Base-by-base conservation (phyloP, 2,329 filamentous ascomycete genomes). In the Aspergillus pseudoglaucus region DNA sequence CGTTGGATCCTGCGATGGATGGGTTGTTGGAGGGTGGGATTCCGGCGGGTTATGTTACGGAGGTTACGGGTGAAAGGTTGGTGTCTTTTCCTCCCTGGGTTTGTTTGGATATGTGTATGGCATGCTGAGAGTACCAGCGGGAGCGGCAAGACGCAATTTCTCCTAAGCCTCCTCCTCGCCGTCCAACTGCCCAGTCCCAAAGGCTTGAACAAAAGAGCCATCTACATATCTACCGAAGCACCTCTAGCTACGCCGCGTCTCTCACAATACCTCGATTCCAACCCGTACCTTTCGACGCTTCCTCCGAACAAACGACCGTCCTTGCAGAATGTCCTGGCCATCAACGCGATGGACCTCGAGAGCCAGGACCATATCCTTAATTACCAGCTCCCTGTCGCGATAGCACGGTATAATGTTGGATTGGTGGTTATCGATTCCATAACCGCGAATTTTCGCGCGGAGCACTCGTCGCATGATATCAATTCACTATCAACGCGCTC, bases 161-260 rank as follows among this genome's bases (percentile, higher is more conserved):
- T 97, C 23, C 80, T 97, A 23, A 84, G 85, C 18, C 79, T 98
- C 23, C 83, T 95, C 40, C 82, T 97, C 30, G 80, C 90, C 27
- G 84, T 85, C 14, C 93, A 98, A 67, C 83, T 97, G 4, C 83
- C 87, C 2, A 71, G 82, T 1, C 87, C 88, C 0, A 75, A 76
- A 38, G 89, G 88, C 5, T 77, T 90, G 0, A 79, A 79, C 33
- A 82, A 83, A 51, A 79, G 83, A n/a, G 85, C 88, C 1, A 77
- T 98, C 32, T 98, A 98, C 75, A 87, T 98, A 60, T 94, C 90
- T 1, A 97, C 93, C 39, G 93, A 98, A 71, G 84, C 89, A 0
- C 77, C 87, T 1, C 79, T 98, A 2, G 83, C 90, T 17, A 97
- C 91, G 5, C 80, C 74, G 2, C 87, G 93, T 17, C 81, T 98